Evolutionary conservation across 139 green algal species (phyloP).

Genomic region (Closterium sp.): DNA sequence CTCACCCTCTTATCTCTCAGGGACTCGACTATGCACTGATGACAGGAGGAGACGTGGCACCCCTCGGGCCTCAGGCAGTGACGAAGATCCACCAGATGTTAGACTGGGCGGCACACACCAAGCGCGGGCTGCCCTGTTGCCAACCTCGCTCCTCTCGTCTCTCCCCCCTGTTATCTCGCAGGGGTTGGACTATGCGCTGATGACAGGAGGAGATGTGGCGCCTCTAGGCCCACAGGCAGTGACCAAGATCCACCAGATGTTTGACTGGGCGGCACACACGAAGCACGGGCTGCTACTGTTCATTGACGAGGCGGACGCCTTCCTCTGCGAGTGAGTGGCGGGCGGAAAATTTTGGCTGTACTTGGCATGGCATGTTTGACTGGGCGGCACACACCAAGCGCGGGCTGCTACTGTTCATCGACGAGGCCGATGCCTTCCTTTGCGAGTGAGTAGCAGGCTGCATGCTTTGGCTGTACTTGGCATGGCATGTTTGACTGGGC

Average conservation of each 20-base stretch:
- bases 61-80: not conserved
- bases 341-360: too few relatives aligned
- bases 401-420: constrained; percentile 89
- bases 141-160: too few relatives aligned
- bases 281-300: too few relatives aligned
- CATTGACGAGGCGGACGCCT: too few relatives aligned
- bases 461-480: too few relatives aligned
- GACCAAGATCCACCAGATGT: constrained; percentile 93
- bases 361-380: too few relatives aligned
- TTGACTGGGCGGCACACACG: too few relatives aligned
- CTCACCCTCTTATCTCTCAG: not conserved
- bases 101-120: constrained; percentile 38
- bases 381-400: too few relatives aligned
- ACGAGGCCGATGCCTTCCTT: constrained; percentile 96
- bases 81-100: not conserved
- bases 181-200: constrained; percentile 96
- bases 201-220: constrained; percentile 93
- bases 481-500: too few relatives aligned
- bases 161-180: not conserved
- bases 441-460: constrained; percentile 42
- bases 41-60: too few relatives aligned
- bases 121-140: too few relatives aligned
- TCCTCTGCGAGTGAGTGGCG: too few relatives aligned
- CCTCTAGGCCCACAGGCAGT: constrained; percentile 81
- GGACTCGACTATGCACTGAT: constrained; percentile 81